Conservation (phyloP, 305 asterid species). For the Solanum hybrid region DNA sequence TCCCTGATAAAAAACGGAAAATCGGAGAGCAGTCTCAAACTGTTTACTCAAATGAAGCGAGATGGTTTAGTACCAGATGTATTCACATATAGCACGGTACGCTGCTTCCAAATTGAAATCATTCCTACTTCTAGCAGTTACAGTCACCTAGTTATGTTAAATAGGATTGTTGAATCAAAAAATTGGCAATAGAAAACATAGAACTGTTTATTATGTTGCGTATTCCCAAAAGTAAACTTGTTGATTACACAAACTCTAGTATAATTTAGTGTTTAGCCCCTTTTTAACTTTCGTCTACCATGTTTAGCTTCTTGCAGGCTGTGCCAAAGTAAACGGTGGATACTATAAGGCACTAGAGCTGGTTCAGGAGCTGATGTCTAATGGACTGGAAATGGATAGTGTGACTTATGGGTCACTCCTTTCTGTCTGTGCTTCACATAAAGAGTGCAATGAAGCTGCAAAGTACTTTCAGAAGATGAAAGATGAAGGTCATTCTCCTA, state of each 20-base stretch:
- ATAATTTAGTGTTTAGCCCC: background rate
- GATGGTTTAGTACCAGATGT: slow-evolving; percentile 79
- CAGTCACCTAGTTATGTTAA: background rate
- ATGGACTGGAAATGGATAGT: slow-evolving; percentile 62
- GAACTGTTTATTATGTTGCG: background rate
- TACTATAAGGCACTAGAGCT: slow-evolving; percentile 68
- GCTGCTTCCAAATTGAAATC: slow-evolving; percentile 14
- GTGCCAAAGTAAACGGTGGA: slow-evolving; percentile 64
- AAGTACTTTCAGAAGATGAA: slow-evolving; percentile 78
- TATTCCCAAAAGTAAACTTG: background rate
- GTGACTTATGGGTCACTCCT: slow-evolving; percentile 73
- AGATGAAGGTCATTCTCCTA: slow-evolving; percentile 72
- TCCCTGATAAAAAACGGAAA: slow-evolving; percentile 63
- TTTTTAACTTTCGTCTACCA: background rate
- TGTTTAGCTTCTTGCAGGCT: slow-evolving; percentile 74
- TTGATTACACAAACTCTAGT: background rate
- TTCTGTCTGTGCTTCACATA: slow-evolving; percentile 78
- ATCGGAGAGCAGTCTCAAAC: slow-evolving; percentile 59
- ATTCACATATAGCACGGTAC: slow-evolving; percentile 85
- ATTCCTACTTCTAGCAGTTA: background rate
- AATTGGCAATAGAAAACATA: background rate
- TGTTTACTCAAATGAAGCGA: slow-evolving; percentile 76
- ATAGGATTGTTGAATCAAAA: background rate
- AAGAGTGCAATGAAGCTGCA: slow-evolving; percentile 62
- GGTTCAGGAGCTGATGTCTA: slow-evolving; percentile 58